Base-by-base conservation (phyloP, 1,284 basidiomycete species). In the Hemileia vastatrix region DNA sequence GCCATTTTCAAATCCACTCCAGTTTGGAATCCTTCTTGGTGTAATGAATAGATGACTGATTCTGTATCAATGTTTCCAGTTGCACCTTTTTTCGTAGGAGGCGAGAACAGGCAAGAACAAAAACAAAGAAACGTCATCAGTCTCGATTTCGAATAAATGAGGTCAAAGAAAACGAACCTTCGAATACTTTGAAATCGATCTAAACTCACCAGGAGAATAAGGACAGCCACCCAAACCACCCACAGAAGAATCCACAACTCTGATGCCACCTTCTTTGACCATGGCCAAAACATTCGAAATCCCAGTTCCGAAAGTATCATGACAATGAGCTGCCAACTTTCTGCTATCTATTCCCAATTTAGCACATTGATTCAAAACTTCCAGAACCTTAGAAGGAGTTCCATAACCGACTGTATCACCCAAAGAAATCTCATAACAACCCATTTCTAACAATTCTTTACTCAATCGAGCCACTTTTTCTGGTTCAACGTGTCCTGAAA, bases 181-280 rank as follows among this genome's bases (percentile, higher is more conserved):
- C 91, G 0, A 90, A 93, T 0, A 88, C 86, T 24, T 92, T 87
- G 70, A 93, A 93, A n/a, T 90, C 90, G 0, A 88, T 92, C 3
- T 91, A n/a, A n/a, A n/a, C n/a, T n/a, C 90, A 1, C 92, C 92
- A 0, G 93, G 93, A 0, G 90, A 91, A 77, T 92, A 97, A 1
- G 93, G 92, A 71, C 93, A 96, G 11, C 92, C 91, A 1, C 93
- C 93, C 0, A 96, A 82, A 0, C 92, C 91, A 3, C 85, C 89
- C 4, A 95, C 83, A 1, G 87, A 86, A 3, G 78, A 72, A 66
- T 81, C 79, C 21, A 80, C 76, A 1, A 78, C 78, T 2, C 69
- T 62, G 2, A 93, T 78, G 6, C 80, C 80, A 64, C 63, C 27
- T 32, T 64, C 64, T 3, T 72, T 70, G 1, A 79, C 74, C 15